Conservation (phyloP, 2,329 filamentous ascomycete species). For the Alternaria incomplexa region DNA sequence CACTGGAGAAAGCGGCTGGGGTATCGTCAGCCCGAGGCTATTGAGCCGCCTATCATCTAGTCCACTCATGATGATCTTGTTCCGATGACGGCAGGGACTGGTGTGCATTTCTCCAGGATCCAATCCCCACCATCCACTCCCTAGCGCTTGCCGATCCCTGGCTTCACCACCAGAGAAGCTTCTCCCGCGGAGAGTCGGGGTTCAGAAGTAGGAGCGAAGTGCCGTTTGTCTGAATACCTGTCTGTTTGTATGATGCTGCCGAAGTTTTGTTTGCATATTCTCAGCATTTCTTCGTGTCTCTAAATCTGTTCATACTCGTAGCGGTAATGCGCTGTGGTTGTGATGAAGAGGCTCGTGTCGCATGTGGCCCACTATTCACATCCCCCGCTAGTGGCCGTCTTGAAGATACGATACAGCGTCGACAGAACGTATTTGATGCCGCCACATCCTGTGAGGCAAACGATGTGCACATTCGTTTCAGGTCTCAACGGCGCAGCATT, state of each 20-base stretch:
- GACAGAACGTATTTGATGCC: neutral
- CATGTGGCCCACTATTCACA: neutral
- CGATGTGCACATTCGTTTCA: neutral
- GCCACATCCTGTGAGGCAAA: neutral
- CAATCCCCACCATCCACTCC: constrained; percentile 15
- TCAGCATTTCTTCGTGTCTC: neutral
- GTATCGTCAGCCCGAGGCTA: constrained; percentile 22
- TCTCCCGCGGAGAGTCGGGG: neutral
- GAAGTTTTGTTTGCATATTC: neutral
- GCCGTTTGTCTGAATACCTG: neutral
- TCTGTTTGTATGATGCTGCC: neutral
- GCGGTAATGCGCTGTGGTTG: neutral
- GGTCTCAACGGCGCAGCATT: neutral
- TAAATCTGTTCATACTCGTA: fast-evolving
- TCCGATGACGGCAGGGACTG: neutral
- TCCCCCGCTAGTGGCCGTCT: neutral
- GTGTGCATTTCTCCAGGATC: neutral
- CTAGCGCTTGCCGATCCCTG: constrained; percentile 22
- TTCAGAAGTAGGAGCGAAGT: neutral
- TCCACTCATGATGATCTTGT: neutral
- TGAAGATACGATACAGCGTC: neutral
- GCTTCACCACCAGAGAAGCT: neutral
- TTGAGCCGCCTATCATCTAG: neutral
- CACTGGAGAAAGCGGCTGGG: constrained; percentile 5
- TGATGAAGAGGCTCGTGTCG: neutral